A percentile compares a stretch with the other conserved stretches of the same genome.
phyloP scores from a whole-genome alignment of 352 stramenopile genomes.

The Thalassiosira livingstoniorum region DNA sequence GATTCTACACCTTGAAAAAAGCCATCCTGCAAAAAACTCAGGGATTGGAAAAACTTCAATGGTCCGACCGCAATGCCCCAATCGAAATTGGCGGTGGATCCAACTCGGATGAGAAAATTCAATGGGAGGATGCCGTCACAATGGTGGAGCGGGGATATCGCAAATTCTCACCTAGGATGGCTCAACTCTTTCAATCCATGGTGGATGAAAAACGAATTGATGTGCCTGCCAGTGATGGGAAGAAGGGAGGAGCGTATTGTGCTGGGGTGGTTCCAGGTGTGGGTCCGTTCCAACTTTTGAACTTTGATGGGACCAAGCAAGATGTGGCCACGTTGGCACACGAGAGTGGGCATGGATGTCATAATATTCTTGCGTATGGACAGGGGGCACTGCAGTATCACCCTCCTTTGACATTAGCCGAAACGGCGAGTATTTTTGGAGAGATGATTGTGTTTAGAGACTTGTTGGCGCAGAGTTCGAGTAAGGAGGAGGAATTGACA shows the following conservation, averaged over 20 bases:
- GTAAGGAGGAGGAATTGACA: conserved; percentile 49
- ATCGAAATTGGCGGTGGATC: conserved; percentile 54
- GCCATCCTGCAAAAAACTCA: conserved; percentile 55
- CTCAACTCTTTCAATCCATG: conserved; percentile 55
- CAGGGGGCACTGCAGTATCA: conserved; percentile 62
- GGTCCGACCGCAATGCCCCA: conserved; percentile 61
- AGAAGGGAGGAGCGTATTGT: conserved; percentile 65
- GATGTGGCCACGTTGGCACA: conserved; percentile 60
- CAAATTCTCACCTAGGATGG: conserved; percentile 52
- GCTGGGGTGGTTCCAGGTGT: conserved; percentile 52
- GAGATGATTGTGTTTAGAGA: conserved; percentile 70
- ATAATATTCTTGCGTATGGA: conserved; percentile 60
- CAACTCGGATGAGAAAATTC: conserved; percentile 59
- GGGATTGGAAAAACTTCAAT: conserved; percentile 51
- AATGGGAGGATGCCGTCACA: conserved; percentile 41
- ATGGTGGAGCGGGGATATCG: conserved; percentile 58
- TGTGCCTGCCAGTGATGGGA: conserved; percentile 52
- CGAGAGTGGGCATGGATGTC: conserved; percentile 59
- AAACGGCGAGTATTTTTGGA: conserved; percentile 64
- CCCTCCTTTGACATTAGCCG: conserved; percentile 58
- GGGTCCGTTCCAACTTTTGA: conserved; percentile 61
- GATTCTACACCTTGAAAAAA: conserved; percentile 64
- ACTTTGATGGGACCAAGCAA: conserved; percentile 66
- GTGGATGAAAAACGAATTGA: conserved; percentile 65
- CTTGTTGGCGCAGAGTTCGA: conserved; percentile 45